Base-by-base conservation (phyloP, 495 filamentous ascomycete species). In the Hyaloscypha variabilis region DNA sequence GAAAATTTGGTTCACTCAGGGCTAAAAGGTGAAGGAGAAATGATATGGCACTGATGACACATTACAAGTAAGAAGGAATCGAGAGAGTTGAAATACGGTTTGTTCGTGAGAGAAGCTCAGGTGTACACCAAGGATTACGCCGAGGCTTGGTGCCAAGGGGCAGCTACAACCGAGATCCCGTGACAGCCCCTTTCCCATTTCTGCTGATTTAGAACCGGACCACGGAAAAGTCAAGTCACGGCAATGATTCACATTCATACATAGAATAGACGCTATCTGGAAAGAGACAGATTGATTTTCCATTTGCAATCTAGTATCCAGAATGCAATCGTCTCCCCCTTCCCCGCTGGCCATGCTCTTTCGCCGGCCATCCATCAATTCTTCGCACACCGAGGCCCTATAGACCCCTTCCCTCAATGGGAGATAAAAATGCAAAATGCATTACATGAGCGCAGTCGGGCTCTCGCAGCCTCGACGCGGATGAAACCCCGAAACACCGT, bases 391-490 rank as follows among this genome's bases (percentile, higher is more conserved):
- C 13, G 17, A 46, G 39, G 39, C 17, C 39, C 39, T 17, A 11
- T 0, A 1, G 39, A 17, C 25, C 30, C 25, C 28, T 26, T 62
- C 31, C 31, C n/a, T 6, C 10, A 11, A 14, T 19, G 14, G 42
- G 59, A 34, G 46, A 62, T 24, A 8, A 63, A n/a, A 26, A 55
- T 54, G 54, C 30, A 56, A n/a, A 64, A 31, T 31, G 26, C 30
- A 6, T 8, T 56, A 54, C 60, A 56, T n/a, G 6, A 63, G 21
- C 30, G 60, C 60, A 1, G 21, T 58, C 62, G 53, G 56, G 62
- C 62, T 34, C 42, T 63, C 26, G 6, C 55, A 28, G 62, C 62
- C 17, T 64, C 62, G 62, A 58, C 39, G 62, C 62, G 34, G 54
- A 34, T 26, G 19, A 46, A 17, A 25, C 19, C 0, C 51, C 51